These are phyloP conservation scores for Penicillium glabrum DNA, from an alignment of 2,329 filamentous ascomycete species.

Conservation along the genomic window DNA sequence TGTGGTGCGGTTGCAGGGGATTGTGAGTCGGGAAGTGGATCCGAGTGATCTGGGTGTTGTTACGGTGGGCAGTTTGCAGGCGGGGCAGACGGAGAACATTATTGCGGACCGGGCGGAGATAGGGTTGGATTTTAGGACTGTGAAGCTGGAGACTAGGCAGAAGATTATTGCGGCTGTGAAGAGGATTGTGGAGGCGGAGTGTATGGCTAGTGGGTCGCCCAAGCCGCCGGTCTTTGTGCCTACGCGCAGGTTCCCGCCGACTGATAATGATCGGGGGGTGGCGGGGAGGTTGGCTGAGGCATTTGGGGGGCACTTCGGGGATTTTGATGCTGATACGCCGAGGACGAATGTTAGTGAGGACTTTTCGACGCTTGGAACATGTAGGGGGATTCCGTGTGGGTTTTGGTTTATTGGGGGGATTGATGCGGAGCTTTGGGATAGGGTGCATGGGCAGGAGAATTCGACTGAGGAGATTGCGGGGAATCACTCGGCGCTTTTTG, in stretches of 20 bases:
- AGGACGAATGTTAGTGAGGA: conserved; percentile 54
- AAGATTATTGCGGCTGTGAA: conserved; percentile 49
- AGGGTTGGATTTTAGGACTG: conserved; percentile 56
- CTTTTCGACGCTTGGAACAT: conserved; percentile 56
- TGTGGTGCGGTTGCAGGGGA: conserved; percentile 59
- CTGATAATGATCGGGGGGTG: conserved; percentile 51
- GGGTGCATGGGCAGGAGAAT: conserved; percentile 41
- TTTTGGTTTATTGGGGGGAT: conserved; percentile 61
- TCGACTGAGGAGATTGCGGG: conserved; percentile 52
- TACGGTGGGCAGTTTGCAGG: conserved; percentile 59
- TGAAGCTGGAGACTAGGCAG: conserved; percentile 46
- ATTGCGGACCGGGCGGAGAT: conserved; percentile 57
- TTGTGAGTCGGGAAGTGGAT: conserved; percentile 57
- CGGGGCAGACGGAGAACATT: conserved; percentile 61
- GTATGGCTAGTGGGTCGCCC: conserved; percentile 51
- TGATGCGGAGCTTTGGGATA: conserved; percentile 52
- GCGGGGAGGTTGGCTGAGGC: conserved; percentile 46
- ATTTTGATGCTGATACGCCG: conserved; percentile 33
- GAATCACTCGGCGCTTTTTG: conserved; percentile 62
- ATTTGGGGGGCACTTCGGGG: conserved; percentile 51
- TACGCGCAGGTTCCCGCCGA: conserved; percentile 54
- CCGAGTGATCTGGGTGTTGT: conserved; percentile 56
- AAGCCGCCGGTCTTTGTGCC: conserved; percentile 48
- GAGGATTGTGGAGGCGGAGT: conserved; percentile 60
- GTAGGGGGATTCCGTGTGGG: conserved; percentile 49